Conservation (phyloP, 257 asterid genomes). For the Solanum sejunctum region DNA sequence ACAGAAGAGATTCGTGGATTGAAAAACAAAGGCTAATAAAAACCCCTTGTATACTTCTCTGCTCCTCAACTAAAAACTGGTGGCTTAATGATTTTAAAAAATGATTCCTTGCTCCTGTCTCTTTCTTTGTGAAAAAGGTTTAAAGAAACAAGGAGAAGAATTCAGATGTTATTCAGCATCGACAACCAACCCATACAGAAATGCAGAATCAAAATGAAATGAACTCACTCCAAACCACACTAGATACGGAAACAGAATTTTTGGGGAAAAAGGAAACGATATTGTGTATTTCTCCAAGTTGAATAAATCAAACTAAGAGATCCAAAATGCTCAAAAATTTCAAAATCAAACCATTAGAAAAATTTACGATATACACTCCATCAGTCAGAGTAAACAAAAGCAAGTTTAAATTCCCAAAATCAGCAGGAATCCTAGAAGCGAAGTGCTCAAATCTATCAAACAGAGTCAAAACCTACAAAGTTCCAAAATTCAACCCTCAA, state of each 20-base stretch:
- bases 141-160: not conserved
- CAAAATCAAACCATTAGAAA: not conserved
- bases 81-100: not conserved
- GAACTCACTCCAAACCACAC: not conserved
- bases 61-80: not conserved
- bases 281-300: not conserved
- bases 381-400: not conserved
- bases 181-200: not conserved
- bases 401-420: not conserved
- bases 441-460: not conserved
- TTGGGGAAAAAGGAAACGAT: not conserved
- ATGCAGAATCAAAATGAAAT: not conserved
- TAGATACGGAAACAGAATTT: not conserved
- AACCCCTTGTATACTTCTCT: not conserved
- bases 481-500: not conserved
- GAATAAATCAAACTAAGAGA: not conserved
- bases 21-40: not conserved
- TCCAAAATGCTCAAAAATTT: not conserved
- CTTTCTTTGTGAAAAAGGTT: not conserved
- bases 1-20: not conserved
- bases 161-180: not conserved
- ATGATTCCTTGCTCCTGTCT: not conserved
- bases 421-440: not conserved
- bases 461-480: not conserved
- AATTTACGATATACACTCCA: not conserved